Percentiles rank a stretch among this genome's conserved stretches.
phyloP scores from a whole-genome alignment of 2,329 filamentous ascomycete genomes.

The Fusarium sp. region DNA sequence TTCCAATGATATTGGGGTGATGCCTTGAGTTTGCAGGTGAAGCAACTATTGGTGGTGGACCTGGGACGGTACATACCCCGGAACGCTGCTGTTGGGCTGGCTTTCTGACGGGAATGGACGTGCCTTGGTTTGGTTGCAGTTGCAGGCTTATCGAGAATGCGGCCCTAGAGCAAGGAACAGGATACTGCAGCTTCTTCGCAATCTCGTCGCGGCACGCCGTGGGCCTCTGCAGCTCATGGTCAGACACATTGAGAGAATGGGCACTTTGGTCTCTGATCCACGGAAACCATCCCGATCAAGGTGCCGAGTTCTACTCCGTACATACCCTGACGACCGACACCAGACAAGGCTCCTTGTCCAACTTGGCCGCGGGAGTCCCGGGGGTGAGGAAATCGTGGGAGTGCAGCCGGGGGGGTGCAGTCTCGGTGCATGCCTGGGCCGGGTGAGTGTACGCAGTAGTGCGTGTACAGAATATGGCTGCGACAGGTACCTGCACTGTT shows the following conservation, averaged over 20 bases:
- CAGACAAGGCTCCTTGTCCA: slow-evolving; percentile 14
- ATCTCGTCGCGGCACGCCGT: slow-evolving; percentile 12
- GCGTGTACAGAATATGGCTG: slow-evolving; percentile 21
- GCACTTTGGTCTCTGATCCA: slow-evolving; percentile 15
- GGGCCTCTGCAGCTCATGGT: slow-evolving; percentile 1
- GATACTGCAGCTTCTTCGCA: slow-evolving; percentile 21
- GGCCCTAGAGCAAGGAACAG: slow-evolving; percentile 29
- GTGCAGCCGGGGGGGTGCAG: slow-evolving; percentile 20
- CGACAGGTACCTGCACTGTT: slow-evolving; percentile 38
- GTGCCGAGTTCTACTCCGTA: slow-evolving; percentile 7
- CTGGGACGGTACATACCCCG: slow-evolving; percentile 22
- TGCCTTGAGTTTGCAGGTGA: slow-evolving; percentile 9
- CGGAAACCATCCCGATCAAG: slow-evolving; percentile 7
- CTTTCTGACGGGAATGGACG: slow-evolving; percentile 20
- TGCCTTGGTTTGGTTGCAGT: slow-evolving; percentile 27
- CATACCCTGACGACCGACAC: neutral
- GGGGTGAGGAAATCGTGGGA: slow-evolving; percentile 23
- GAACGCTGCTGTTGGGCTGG: slow-evolving; percentile 14
- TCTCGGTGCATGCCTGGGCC: slow-evolving; percentile 7
- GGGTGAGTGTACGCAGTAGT: slow-evolving; percentile 1
- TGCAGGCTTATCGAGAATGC: slow-evolving; percentile 12
- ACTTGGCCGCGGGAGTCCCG: slow-evolving; percentile 21
- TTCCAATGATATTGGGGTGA: slow-evolving; percentile 27
- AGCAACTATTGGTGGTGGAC: slow-evolving; percentile 30
- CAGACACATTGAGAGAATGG: slow-evolving; percentile 15